Percentiles rank a stretch among this genome's conserved stretches.
These are phyloP conservation scores for Excoecaria cochinchinensis DNA, from an alignment of 345 rosid species.

Conservation along the genomic window DNA sequence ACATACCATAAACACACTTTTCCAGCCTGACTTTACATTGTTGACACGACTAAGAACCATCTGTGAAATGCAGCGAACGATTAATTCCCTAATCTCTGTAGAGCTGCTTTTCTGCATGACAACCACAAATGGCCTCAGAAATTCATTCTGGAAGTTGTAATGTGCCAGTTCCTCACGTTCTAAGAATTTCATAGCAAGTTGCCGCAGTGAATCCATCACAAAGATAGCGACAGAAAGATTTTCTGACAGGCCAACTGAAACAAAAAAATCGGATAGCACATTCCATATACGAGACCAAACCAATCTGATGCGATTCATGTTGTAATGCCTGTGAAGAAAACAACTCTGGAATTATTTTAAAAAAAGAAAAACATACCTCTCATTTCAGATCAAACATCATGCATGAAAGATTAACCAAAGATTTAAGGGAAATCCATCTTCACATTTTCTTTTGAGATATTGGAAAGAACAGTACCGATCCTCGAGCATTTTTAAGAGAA, in stretches of 20 bases:
- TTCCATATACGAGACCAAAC: slow-evolving; percentile 99
- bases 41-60: slow-evolving; percentile 97
- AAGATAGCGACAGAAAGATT: slow-evolving; percentile 95
- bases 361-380: neutral
- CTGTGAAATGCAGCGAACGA: slow-evolving; percentile 95
- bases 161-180: slow-evolving; percentile 96
- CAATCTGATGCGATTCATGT: slow-evolving; percentile 98
- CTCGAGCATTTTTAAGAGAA: neutral
- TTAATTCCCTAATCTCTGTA: slow-evolving; percentile 94
- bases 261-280: slow-evolving; percentile 93
- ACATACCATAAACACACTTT: slow-evolving; percentile 99
- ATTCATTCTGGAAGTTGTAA: slow-evolving; percentile 96
- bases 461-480: neutral
- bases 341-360: neutral
- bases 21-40: slow-evolving; percentile 98
- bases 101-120: slow-evolving; percentile 98
- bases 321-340: slow-evolving; percentile 76
- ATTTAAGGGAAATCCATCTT: slow-evolving; percentile 3
- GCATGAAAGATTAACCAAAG: neutral
- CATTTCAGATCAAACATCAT: neutral
- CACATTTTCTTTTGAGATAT: neutral
- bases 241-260: slow-evolving; percentile 90
- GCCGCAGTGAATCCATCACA: slow-evolving; percentile 97
- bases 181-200: slow-evolving; percentile 90
- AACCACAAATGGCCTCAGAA: slow-evolving; percentile 98